Evolutionary conservation across 768 basidiomycete species (phyloP), one percentile per base, ranked within the genome.

Genomic region (Agaricus sinodeliciosus): DNA sequence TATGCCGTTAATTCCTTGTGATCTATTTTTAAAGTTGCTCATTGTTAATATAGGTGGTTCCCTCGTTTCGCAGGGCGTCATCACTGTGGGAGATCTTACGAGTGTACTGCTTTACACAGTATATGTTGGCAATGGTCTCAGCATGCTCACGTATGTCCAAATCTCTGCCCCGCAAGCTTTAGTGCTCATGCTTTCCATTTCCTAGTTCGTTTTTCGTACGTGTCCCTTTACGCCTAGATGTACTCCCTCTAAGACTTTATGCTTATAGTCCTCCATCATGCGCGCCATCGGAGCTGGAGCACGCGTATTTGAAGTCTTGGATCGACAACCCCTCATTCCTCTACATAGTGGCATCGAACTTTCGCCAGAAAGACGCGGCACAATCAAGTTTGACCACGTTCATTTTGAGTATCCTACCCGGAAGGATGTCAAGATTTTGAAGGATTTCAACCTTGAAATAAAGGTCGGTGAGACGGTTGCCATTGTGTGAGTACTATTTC

Each of bases 251-350:
- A 11, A 19, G 7, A 43, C 34, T 36, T 34, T 31, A 36, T 36
- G 12, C 49, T 19, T 36, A 9, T 26, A 91, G 89, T 81, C 90
- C 9, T 94, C 92, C 37, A 85, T 98, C 51, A 98, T 98, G 95
- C 91, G 92, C 49, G 95, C 91, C 49, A 84, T 97, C 47, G 95
- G 95, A 52, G 94, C 95, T 1, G 91, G 92, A 15, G 79, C 81
- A 0, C 87, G 95, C 18, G 86, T 97, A n/a, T 98, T 98, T 66
- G 92, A 94, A 57, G 80, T 98, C 13, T 73, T 97, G 9, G 92
- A 92, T 60, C 82, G 92, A 42, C 68, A 72, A 27, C 89, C 94
- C 13, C 79, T 78, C 28, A 89, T 96, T 58, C 78, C 80, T 3
- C 78, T 85, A 4, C 73, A 74, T 31, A 67, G 69, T 13, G 94